Evolutionary conservation across 805 yeast genomes (phyloP).

Genomic region (Kazachstania taianensis): DNA sequence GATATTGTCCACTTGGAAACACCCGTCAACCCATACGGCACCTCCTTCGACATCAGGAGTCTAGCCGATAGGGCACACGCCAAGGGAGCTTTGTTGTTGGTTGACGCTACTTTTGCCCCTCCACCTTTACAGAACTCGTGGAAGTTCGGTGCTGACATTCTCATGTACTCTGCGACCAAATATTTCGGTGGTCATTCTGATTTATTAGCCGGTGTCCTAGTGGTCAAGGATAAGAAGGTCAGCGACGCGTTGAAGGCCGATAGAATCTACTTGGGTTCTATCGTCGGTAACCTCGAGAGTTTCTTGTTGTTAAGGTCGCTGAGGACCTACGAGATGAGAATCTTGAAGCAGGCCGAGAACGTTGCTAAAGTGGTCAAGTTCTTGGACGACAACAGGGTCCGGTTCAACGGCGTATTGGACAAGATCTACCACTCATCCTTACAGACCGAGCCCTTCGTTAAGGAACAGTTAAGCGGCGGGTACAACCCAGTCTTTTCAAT

Average conservation of each 20-base stretch:
- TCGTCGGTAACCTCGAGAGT: conserved; percentile 66
- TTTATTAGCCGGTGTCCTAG: conserved; percentile 67
- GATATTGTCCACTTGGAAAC: conserved; percentile 78
- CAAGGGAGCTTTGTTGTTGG: conserved; percentile 58
- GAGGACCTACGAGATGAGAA: conserved; percentile 67
- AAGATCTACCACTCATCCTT: no score
- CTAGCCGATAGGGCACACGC: conserved; percentile 65
- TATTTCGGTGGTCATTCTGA: conserved; percentile 96
- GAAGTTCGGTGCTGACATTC: conserved; percentile 70
- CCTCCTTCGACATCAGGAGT: conserved; percentile 46
- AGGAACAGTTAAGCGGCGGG: conserved; percentile 54
- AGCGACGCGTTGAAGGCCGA: conserved; percentile 12
- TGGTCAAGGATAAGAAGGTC: conserved; percentile 42
- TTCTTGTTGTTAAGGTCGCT: conserved; percentile 67
- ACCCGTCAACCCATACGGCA: conserved; percentile 78
- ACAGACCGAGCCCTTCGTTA: conserved; percentile 58
- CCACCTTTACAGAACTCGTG: conserved; percentile 80
- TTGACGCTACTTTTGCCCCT: conserved; percentile 89
- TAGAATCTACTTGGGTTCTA: no score
- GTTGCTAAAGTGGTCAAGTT: conserved; percentile 51
- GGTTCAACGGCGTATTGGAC: conserved; percentile 37
- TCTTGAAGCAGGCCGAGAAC: conserved; percentile 50
- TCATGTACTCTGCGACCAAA: no score
- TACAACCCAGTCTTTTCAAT: conserved; percentile 66
- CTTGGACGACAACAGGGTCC: conserved; percentile 39